Evolutionary conservation across 75 land plant genomes (phyloP).

Genomic region (Pinus albicaulis): DNA sequence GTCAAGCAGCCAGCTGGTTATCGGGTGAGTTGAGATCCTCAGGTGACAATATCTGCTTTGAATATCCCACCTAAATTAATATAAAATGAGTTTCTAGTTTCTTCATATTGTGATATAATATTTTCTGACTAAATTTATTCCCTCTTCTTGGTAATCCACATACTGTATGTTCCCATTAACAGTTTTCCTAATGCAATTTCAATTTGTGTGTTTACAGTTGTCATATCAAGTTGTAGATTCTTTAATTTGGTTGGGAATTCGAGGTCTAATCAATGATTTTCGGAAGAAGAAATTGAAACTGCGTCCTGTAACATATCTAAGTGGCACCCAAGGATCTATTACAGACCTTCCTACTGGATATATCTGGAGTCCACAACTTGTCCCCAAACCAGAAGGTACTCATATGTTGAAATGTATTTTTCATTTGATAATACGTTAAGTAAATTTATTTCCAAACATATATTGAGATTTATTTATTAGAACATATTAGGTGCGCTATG

Average conservation of each 20-base stretch:
- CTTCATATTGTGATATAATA: background rate
- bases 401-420: background rate
- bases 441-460: background rate
- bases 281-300: conserved; percentile 93
- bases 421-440: background rate
- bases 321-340: conserved; percentile 81
- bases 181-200: conserved; percentile 1
- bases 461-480: background rate
- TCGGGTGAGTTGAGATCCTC: conserved; percentile 47
- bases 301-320: conserved; percentile 93
- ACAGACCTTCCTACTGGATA: conserved; percentile 88
- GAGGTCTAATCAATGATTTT: conserved; percentile 85
- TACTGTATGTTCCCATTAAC: background rate
- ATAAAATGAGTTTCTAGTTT: background rate
- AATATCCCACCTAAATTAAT: background rate
- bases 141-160: background rate
- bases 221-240: conserved; percentile 99
- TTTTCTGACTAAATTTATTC: background rate
- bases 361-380: conserved; percentile 99
- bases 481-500: background rate
- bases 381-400: conserved; percentile 96
- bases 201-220: conserved; percentile 47
- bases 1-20: conserved; percentile 78
- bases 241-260: conserved; percentile 94
- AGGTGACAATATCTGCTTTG: background rate